Evolutionary conservation across 176 grass and related monocot genomes (phyloP).

Genomic region (Phyllostachys edulis): DNA sequence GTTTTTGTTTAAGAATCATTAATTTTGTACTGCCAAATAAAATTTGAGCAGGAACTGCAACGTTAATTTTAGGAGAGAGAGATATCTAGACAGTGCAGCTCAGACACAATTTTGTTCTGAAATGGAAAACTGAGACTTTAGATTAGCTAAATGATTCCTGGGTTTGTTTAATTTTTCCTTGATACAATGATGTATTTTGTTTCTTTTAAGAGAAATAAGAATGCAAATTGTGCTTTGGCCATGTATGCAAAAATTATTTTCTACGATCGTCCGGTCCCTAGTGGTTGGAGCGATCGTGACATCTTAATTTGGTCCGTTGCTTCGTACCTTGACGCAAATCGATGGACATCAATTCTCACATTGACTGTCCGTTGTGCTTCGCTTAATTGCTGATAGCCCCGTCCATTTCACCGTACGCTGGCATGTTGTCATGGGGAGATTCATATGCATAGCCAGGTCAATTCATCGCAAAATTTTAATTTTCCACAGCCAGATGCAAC

Average conservation of each 20-base stretch:
- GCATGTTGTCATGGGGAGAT: not conserved
- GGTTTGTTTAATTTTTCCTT: not conserved
- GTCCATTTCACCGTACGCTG: not conserved
- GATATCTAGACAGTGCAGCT: not conserved
- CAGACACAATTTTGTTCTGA: not conserved
- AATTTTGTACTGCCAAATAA: not conserved
- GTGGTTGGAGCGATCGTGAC: not conserved
- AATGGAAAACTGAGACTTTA: not conserved
- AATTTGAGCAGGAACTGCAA: not conserved
- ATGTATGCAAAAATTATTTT: conserved; percentile 11
- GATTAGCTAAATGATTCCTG: conserved; percentile 21
- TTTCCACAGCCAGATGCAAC: not conserved
- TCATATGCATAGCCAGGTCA: not conserved
- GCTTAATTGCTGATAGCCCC: not conserved
- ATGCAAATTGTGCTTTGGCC: conserved; percentile 10
- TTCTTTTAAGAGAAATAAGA: not conserved
- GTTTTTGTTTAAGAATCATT: not conserved
- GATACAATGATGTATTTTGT: not conserved
- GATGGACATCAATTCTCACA: not conserved
- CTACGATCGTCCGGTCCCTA: no score
- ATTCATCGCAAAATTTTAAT: not conserved
- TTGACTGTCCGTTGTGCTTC: conserved; percentile 35
- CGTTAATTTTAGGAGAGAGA: conserved; percentile 6
- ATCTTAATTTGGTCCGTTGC: not conserved
- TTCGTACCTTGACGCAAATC: not conserved